A percentile compares a stretch with the other conserved stretches of the same genome.
These are phyloP conservation scores for Mentha longifolia DNA, from an alignment of 257 asterid genomes.

Conservation along the genomic window DNA sequence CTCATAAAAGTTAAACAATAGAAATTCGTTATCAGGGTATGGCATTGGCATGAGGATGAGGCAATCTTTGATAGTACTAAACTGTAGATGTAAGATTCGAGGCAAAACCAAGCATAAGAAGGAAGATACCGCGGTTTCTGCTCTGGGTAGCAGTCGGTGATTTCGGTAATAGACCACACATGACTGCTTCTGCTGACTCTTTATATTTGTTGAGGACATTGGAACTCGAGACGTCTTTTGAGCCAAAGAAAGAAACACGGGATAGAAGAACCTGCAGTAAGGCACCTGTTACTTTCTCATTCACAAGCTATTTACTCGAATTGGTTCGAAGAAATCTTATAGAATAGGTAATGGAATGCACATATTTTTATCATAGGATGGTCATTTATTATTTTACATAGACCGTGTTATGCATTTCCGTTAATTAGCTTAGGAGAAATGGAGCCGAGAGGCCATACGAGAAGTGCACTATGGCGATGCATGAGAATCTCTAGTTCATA, in stretches of 20 bases:
- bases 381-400: too few species aligned
- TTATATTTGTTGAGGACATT: slow-evolving; percentile 61
- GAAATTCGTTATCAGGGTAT: background rate
- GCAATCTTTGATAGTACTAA: background rate
- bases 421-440: too few species aligned
- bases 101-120: background rate
- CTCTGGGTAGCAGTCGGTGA: slow-evolving; percentile 89
- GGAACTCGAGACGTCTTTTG: slow-evolving; percentile 60
- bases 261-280: slow-evolving; percentile 82
- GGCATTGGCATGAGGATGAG: background rate
- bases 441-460: too few species aligned
- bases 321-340: background rate
- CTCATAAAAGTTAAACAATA: background rate
- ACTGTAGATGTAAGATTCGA: slow-evolving; percentile 1
- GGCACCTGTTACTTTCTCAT: slow-evolving; percentile 8
- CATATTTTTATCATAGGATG: too few species aligned
- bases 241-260: slow-evolving; percentile 80
- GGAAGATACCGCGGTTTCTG: slow-evolving; percentile 68
- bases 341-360: too few species aligned
- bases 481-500: too few species aligned
- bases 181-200: slow-evolving; percentile 91
- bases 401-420: too few species aligned
- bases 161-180: slow-evolving; percentile 92
- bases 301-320: background rate
- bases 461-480: too few species aligned